A percentile compares a stretch with the other conserved stretches of the same genome.
Conservation (phyloP, 73 alveolate species). For the Paramecium sonneborni region DNA sequence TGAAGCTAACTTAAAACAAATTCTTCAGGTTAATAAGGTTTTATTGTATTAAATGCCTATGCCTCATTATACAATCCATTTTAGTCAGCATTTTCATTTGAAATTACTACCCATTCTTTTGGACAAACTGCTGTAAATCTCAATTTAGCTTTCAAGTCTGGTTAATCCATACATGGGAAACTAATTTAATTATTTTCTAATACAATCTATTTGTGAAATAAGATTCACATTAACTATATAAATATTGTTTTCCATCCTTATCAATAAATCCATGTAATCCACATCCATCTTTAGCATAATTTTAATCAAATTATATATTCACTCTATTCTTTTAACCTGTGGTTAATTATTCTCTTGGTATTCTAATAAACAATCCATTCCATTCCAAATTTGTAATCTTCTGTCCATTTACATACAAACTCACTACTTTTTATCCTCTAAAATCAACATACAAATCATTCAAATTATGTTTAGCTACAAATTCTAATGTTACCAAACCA, state of each 20-base stretch:
- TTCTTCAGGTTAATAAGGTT: conserved; percentile 50
- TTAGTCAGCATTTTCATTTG: conserved; percentile 75
- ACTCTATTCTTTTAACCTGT: conserved; percentile 53
- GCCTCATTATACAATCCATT: neutral
- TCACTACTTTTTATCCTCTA: conserved; percentile 72
- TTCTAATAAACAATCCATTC: conserved; percentile 61
- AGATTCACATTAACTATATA: conserved; percentile 96
- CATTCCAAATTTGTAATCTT: conserved; percentile 58
- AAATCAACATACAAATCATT: conserved; percentile 71
- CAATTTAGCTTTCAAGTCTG: conserved; percentile 93
- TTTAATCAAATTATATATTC: conserved; percentile 62
- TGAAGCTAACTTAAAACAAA: conserved; percentile 49
- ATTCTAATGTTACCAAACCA: conserved; percentile 31
- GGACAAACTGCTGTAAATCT: conserved; percentile 86
- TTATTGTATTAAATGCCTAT: neutral
- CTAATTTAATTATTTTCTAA: neutral
- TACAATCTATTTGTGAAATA: conserved; percentile 92
- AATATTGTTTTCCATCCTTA: conserved; percentile 92
- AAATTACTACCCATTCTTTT: conserved; percentile 92
- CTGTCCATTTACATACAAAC: conserved; percentile 69
- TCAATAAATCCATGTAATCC: conserved; percentile 96
- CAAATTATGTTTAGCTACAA: neutral
- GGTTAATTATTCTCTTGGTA: conserved; percentile 44
- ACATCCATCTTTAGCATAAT: conserved; percentile 86
- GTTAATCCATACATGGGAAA: conserved; percentile 99